A percentile compares a stretch with the other conserved stretches of the same genome.
Conservation (phyloP, 306 rosid genomes). For the Neltuma alba region DNA sequence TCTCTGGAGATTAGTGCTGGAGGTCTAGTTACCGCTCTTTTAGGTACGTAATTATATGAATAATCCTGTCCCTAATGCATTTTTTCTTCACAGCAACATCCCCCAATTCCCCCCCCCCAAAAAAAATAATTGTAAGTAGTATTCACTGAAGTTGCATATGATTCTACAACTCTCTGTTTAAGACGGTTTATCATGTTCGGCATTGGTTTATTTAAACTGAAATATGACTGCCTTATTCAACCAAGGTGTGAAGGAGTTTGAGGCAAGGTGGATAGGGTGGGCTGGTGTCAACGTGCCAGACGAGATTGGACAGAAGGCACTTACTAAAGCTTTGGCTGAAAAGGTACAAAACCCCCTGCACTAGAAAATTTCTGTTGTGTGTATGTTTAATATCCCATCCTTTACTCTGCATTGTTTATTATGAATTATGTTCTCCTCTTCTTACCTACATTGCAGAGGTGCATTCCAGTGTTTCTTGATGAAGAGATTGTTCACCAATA, state of each 20-base stretch:
- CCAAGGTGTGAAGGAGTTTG: conserved; percentile 86
- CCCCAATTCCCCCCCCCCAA: no score
- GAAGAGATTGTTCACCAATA: conserved; percentile 93
- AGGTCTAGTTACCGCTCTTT: conserved; percentile 84
- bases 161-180: conserved; percentile 27
- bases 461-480: conserved; percentile 92
- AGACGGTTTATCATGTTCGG: background rate
- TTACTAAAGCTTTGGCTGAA: conserved; percentile 83
- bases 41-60: conserved; percentile 54
- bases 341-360: conserved; percentile 50
- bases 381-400: background rate
- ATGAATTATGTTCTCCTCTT: conserved; percentile 18
- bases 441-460: conserved; percentile 54
- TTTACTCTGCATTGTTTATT: conserved; percentile 11
- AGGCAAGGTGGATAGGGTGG: conserved; percentile 96
- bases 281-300: conserved; percentile 95
- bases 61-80: background rate
- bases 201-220: background rate
- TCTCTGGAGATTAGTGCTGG: conserved; percentile 89
- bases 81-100: background rate
- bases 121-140: background rate
- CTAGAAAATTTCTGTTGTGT: conserved; percentile 4
- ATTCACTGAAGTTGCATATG: conserved; percentile 1
- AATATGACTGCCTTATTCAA: conserved; percentile 29
- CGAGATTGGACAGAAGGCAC: conserved; percentile 82